phyloP scores from a whole-genome alignment of 306 rosid species.

The Vigna mungo region DNA sequence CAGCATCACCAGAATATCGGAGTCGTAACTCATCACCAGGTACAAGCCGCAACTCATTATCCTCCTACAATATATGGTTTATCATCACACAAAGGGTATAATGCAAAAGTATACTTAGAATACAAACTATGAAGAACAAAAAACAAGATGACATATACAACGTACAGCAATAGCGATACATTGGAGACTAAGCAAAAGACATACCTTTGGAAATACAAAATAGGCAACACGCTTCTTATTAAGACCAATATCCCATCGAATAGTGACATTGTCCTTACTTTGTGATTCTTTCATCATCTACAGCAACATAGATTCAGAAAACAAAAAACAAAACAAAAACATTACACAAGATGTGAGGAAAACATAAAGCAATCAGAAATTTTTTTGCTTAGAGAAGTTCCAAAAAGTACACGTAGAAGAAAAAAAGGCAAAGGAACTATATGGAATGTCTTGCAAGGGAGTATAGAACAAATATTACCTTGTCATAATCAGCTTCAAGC shows the following conservation, averaged over 20 bases:
- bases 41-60: conserved; percentile 96
- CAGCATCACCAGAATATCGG: conserved; percentile 99
- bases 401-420: neutral
- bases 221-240: conserved; percentile 98
- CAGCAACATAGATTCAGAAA: conserved; percentile 42
- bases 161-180: neutral
- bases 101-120: conserved; percentile 20
- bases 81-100: conserved; percentile 12
- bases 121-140: conserved; percentile 10
- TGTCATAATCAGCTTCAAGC: conserved; percentile 99
- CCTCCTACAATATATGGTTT: conserved; percentile 72
- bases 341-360: conserved; percentile 28
- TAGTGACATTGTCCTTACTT: conserved; percentile 94
- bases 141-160: neutral
- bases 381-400: conserved; percentile 8
- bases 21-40: conserved; percentile 98
- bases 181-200: conserved; percentile 5
- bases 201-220: conserved; percentile 94
- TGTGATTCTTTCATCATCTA: conserved; percentile 99
- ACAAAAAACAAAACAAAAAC: neutral
- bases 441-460: neutral
- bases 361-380: conserved; percentile 11
- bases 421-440: neutral
- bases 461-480: conserved; percentile 55
- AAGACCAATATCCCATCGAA: conserved; percentile 98